These are phyloP conservation scores for Globisporangium rhizosaccharum DNA, from an alignment of 352 stramenopile species.

Conservation along the genomic window DNA sequence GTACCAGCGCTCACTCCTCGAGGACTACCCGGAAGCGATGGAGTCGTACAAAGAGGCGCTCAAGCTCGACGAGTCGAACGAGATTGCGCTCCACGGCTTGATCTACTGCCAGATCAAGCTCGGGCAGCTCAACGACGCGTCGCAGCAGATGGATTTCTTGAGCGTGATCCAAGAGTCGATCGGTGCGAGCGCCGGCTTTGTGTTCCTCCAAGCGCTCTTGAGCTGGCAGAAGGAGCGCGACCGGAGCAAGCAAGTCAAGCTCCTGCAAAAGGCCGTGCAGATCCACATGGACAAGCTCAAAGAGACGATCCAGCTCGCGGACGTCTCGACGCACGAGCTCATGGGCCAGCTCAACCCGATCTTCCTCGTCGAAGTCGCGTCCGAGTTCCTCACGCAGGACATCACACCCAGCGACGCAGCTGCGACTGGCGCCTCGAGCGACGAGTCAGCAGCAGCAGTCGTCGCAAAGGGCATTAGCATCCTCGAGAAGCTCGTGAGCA, in stretches of 20 bases:
- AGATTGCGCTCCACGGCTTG: conserved; percentile 82
- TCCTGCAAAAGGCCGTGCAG: conserved; percentile 73
- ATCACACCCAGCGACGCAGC: background rate
- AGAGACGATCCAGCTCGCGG: conserved; percentile 42
- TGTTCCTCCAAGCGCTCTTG: conserved; percentile 85
- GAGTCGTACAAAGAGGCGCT: conserved; percentile 84
- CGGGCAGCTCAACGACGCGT: conserved; percentile 84
- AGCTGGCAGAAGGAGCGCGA: conserved; percentile 77
- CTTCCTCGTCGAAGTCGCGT: conserved; percentile 85
- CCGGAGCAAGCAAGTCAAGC: conserved; percentile 51
- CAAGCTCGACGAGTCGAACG: conserved; percentile 84
- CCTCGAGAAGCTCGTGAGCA: conserved; percentile 78
- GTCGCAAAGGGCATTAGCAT: conserved; percentile 61
- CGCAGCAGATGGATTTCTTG: conserved; percentile 91
- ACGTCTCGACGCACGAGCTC: conserved; percentile 67
- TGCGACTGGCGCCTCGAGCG: conserved; percentile 4
- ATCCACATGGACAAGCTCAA: conserved; percentile 84
- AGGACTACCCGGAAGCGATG: conserved; percentile 74
- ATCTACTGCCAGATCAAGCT: conserved; percentile 92
- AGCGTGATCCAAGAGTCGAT: conserved; percentile 88
- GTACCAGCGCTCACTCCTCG: conserved; percentile 71
- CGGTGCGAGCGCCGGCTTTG: conserved; percentile 65
- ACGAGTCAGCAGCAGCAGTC: conserved; percentile 8
- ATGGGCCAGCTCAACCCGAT: conserved; percentile 83
- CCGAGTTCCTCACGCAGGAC: conserved; percentile 69